Percentiles rank a stretch among this genome's conserved stretches.
Conservation (phyloP, 192 early-diverging fungal genomes). For the Martensiomyces pterosporus region DNA sequence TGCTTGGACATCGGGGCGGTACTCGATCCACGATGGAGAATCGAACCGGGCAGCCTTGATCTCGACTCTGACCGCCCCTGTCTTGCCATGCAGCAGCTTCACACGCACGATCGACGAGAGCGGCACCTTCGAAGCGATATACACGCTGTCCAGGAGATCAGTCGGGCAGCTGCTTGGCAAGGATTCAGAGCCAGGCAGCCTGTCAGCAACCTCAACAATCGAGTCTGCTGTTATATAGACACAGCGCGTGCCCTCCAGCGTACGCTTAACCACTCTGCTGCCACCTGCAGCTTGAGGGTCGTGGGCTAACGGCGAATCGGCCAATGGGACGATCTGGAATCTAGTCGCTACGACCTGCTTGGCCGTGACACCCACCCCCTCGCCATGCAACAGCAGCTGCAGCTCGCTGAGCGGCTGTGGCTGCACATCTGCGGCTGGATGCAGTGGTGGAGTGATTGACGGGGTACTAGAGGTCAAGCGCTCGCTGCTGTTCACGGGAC, state of each 20-base stretch:
- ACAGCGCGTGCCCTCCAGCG: background rate
- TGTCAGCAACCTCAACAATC: conserved; percentile 14
- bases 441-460: no score
- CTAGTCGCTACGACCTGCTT: conserved; percentile 2
- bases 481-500: no score
- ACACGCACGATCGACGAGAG: conserved; percentile 13
- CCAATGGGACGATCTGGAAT: conserved; percentile 8
- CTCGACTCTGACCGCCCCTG: no score
- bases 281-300: conserved; percentile 1
- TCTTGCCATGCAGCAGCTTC: no score
- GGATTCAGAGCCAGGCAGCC: no score
- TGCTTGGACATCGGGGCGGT: background rate
- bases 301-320: conserved; percentile 2
- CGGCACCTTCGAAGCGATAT: conserved; percentile 4
- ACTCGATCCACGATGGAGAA: conserved; percentile 25
- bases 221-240: conserved; percentile 12
- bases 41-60: conserved; percentile 32
- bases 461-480: no score
- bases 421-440: background rate
- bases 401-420: conserved; percentile 5
- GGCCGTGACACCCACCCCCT: conserved; percentile 2
- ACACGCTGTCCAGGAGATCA: no score
- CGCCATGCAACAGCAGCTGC: conserved; percentile 14
- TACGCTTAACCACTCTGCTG: conserved; percentile 14
- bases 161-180: no score